Base-by-base conservation (phyloP, 108 stramenopile species). In the Aurantiochytrium sp. region DNA sequence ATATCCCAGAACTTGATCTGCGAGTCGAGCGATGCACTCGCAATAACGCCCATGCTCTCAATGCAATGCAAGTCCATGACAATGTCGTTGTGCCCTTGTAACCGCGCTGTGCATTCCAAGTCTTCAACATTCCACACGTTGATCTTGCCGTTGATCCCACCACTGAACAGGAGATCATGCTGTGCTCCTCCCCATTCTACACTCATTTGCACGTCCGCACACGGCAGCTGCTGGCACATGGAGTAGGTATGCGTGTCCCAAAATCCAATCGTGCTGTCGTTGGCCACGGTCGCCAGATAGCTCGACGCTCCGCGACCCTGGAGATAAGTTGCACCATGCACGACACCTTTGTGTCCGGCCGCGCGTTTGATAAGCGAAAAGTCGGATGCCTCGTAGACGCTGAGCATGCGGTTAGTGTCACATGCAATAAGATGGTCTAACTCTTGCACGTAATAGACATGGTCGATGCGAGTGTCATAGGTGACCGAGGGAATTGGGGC, bases 1-100 rank as follows among this genome's bases (percentile, higher is more conserved):
- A 93, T 88, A 51, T 94, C 93, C 93, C 93, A 94, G 47, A 94
- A 90, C 5, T 93, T 89, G 29, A 94, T 90, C 35, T 92, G 92
- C 21, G 91, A 91, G 92, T 94, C 93, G 23, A 94, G 87, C 23
- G 91, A 91, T 0, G 92, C 93, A 5, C 92, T 92, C 10, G 92
- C 91, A 21, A 94, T 91, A 44, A 92, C 93, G 87, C 92, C 92
- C 58, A 94, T 90, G 10, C 89, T 73, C 18, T 88, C 87, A 60
- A 93, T 76, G 43, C 72, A 87, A 35, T 92, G 72, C 72, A 94
- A 51, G 19, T 88, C 89, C 93, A 94, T 93, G 19, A 93, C 92
- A 45, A 94, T 94, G 53, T 94, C 93, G 14, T 87, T 58, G 92
- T 94, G 93, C 10, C 93, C 93, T 14, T 53, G 55, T 4, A 94